A percentile compares a stretch with the other conserved stretches of the same genome.
These are phyloP conservation scores for Ophiosphaerella korrae DNA, from an alignment of 2,329 filamentous ascomycete species.

Conservation along the genomic window DNA sequence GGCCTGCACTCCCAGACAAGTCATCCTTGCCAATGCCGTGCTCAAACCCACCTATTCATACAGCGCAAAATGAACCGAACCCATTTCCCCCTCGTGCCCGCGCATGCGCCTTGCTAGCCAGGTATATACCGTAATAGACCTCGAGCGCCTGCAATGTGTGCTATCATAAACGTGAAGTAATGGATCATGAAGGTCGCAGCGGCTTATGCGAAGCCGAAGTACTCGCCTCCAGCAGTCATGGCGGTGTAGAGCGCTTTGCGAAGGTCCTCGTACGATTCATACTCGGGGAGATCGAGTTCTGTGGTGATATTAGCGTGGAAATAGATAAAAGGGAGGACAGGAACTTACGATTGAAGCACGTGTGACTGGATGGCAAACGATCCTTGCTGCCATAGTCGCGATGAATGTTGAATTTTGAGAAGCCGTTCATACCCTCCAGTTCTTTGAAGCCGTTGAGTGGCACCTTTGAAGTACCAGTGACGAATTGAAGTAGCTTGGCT, in stretches of 20 bases:
- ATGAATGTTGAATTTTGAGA: constrained; percentile 98
- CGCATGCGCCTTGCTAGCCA: constrained; percentile 6
- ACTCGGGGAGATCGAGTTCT: constrained; percentile 98
- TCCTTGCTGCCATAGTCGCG: constrained; percentile 97
- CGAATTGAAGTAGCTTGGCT: constrained; percentile 95
- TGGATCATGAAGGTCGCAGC: constrained; percentile 5
- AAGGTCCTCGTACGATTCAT: constrained; percentile 91
- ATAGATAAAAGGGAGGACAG: background rate
- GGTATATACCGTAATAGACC: constrained; percentile 2
- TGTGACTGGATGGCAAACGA: constrained; percentile 92
- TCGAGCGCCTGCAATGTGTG: constrained; percentile 41
- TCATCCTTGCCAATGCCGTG: constrained; percentile 3
- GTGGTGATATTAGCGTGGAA: constrained; percentile 44
- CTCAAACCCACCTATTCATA: background rate
- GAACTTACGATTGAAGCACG: constrained; percentile 97
- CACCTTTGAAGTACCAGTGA: constrained; percentile 97
- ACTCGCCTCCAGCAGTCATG: constrained; percentile 97
- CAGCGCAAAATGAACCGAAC: background rate
- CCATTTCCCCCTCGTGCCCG: constrained; percentile 12
- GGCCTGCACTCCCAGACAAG: constrained; percentile 40
- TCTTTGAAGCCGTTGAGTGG: constrained; percentile 99
- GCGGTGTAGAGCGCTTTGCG: constrained; percentile 89
- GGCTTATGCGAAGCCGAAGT: constrained; percentile 89
- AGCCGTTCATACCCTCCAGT: constrained; percentile 97
- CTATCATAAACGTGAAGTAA: constrained; percentile 22